Base-by-base conservation (phyloP, 2,329 filamentous ascomycete species). In the Penicillium sp. region DNA sequence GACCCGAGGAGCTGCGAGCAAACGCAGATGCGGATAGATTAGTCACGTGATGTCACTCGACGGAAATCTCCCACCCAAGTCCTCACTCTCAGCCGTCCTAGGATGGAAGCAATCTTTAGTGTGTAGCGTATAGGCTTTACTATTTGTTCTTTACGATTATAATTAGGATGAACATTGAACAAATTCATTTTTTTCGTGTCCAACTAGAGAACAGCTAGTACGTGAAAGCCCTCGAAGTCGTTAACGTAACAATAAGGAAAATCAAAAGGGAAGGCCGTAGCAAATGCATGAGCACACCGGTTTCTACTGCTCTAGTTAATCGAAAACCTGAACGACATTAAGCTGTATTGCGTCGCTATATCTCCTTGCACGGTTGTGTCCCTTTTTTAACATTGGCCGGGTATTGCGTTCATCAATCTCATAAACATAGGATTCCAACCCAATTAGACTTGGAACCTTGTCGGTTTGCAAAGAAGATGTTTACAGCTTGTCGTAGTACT, bases 401-500 rank as follows among this genome's bases (percentile, higher is more conserved):
- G 72, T 74, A 74, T 76, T 74, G 74, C 71, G 73, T 75, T 78
- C 76, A 75, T 79, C 76, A 76, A 75, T 75, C 71, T 78, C 76
- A 76, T 78, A 74, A 77, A 70, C 70, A 70, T 70, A 73, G 75
- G 68, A 72, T 72, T 73, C 72, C 73, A 73, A 68, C 65, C 65
- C 68, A 71, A 67, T 69, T 69, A 70, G 70, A 68, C 66, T 69
- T 66, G 66, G 79, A 78, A 76, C 79, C 77, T 80, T 82, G 75
- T 67, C 67, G 71, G 67, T 70, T 68, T 69, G 78, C 73, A 70
- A 70, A 71, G 67, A 75, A 79, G 76, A 71, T 77, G 75, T 83
- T 82, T 97, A 97, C 86, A 97, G 90, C 91, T 97, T 97, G 90
- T 97, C 93, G 85, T 97, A 97, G 90, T 96, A 97, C 91, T 96